Evolutionary conservation across 306 rosid genomes (phyloP).

Genomic region (Cyclanthera cordifolia): DNA sequence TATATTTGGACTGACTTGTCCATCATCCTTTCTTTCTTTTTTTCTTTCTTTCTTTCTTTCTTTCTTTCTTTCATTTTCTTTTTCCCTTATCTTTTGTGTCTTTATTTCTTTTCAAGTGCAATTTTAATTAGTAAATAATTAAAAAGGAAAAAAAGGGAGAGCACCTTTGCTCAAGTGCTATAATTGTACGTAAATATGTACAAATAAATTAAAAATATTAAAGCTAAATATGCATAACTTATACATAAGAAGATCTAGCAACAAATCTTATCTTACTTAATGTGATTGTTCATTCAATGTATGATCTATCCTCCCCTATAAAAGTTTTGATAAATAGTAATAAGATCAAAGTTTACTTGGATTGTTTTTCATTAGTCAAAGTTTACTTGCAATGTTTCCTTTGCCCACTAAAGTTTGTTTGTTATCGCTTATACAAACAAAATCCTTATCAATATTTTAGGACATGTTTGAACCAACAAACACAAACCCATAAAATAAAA

Average conservation of each 20-base stretch:
- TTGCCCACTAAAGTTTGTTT: too few relatives aligned
- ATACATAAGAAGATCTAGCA: neutral
- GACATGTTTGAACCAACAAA: too few relatives aligned
- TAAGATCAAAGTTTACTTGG: too few relatives aligned
- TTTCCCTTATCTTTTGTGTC: neutral
- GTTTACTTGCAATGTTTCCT: too few relatives aligned
- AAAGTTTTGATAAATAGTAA: too few relatives aligned
- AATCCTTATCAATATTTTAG: too few relatives aligned
- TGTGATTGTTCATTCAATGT: neutral
- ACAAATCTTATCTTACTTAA: too few relatives aligned
- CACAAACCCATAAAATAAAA: too few relatives aligned
- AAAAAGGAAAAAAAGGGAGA: neutral
- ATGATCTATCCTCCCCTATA: too few relatives aligned
- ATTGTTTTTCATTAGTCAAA: too few relatives aligned
- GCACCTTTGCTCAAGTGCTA: neutral
- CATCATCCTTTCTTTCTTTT: neutral
- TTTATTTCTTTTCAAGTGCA: slow-evolving; percentile 10
- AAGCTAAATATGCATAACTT: neutral
- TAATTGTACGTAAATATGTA: neutral
- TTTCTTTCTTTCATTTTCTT: neutral
- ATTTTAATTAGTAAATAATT: neutral
- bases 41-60: neutral
- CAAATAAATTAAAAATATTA: neutral
- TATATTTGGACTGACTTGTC: slow-evolving; percentile 19
- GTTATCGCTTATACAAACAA: too few relatives aligned